These are phyloP conservation scores for Mycena floridula DNA, from an alignment of 768 basidiomycete species.

Conservation along the genomic window DNA sequence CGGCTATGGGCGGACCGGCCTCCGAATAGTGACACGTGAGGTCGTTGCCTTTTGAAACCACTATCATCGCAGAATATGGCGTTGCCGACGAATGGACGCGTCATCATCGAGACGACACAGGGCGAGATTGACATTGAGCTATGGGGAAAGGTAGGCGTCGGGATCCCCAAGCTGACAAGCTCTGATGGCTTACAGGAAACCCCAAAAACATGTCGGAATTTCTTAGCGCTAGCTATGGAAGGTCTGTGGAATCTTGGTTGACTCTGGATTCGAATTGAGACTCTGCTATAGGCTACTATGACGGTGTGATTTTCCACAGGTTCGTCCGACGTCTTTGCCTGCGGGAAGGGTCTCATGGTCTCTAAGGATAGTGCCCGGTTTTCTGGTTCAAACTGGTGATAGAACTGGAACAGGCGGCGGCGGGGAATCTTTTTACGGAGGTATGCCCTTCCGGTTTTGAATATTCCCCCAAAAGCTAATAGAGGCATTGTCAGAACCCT, in stretches of 20 bases:
- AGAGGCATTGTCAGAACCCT: slow-evolving; percentile 57
- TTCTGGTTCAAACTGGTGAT: slow-evolving; percentile 94
- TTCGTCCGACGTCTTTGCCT: slow-evolving; percentile 16
- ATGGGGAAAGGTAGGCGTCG: slow-evolving; percentile 71
- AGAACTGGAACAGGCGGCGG: slow-evolving; percentile 85
- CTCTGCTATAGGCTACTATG: slow-evolving; percentile 77
- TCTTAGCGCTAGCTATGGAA: slow-evolving; percentile 83
- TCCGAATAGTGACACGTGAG: no score
- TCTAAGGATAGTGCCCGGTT: slow-evolving; percentile 50
- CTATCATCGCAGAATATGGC: slow-evolving; percentile 43
- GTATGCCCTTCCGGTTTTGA: slow-evolving; percentile 24
- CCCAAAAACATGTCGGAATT: slow-evolving; percentile 91
- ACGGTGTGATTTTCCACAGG: slow-evolving; percentile 93
- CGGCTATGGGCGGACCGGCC: no score
- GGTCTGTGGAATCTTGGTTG: slow-evolving; percentile 43
- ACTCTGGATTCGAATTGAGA: background rate
- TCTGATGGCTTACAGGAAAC: slow-evolving; percentile 57
- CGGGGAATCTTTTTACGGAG: slow-evolving; percentile 95
- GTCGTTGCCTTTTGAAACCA: no score
- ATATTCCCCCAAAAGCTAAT: background rate
- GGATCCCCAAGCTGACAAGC: background rate
- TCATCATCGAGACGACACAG: slow-evolving; percentile 82
- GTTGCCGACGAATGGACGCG: slow-evolving; percentile 79
- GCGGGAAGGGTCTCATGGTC: background rate
- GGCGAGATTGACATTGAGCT: slow-evolving; percentile 88